A percentile compares a stretch with the other conserved stretches of the same genome.
Evolutionary conservation across 2,329 filamentous ascomycete genomes (phyloP).

Genomic region (Ophidiomyces ophidiicola): DNA sequence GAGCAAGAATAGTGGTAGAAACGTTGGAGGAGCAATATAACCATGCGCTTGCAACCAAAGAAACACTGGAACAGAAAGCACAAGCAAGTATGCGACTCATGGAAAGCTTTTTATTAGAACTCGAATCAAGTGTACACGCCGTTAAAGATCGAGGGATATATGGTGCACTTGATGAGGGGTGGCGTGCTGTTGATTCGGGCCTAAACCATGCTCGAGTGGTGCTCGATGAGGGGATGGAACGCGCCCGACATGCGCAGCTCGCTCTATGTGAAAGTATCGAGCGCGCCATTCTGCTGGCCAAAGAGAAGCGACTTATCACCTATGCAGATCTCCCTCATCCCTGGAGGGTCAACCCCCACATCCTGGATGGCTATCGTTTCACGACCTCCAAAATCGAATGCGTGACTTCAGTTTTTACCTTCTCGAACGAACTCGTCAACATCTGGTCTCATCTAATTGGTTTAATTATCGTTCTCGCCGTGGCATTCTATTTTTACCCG

Average conservation of each 20-base stretch:
- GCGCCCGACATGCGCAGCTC: constrained; percentile 69
- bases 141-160: constrained; percentile 65
- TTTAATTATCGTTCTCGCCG: constrained; percentile 69
- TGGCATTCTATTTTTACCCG: constrained; percentile 95
- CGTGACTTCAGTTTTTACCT: constrained; percentile 64
- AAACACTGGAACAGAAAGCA: constrained; percentile 83
- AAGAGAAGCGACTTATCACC: constrained; percentile 67
- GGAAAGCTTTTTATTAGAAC: constrained; percentile 71
- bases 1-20: constrained; percentile 81
- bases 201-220: constrained; percentile 62
- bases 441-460: constrained; percentile 95
- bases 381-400: constrained; percentile 83
- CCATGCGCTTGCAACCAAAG: constrained; percentile 69
- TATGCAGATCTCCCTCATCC: constrained; percentile 86
- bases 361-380: constrained; percentile 84
- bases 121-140: constrained; percentile 71
- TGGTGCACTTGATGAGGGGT: constrained; percentile 66
- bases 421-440: constrained; percentile 91
- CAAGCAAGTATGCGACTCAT: constrained; percentile 75
- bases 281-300: constrained; percentile 59
- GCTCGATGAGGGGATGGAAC: constrained; percentile 68
- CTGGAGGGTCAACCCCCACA: constrained; percentile 93
- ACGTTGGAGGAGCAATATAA: constrained; percentile 81
- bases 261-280: constrained; percentile 76
- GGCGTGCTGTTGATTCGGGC: constrained; percentile 67